Evolutionary conservation across 139 green algal species (phyloP), one percentile per base, ranked within the genome.

Genomic region (Closterium sp.): DNA sequence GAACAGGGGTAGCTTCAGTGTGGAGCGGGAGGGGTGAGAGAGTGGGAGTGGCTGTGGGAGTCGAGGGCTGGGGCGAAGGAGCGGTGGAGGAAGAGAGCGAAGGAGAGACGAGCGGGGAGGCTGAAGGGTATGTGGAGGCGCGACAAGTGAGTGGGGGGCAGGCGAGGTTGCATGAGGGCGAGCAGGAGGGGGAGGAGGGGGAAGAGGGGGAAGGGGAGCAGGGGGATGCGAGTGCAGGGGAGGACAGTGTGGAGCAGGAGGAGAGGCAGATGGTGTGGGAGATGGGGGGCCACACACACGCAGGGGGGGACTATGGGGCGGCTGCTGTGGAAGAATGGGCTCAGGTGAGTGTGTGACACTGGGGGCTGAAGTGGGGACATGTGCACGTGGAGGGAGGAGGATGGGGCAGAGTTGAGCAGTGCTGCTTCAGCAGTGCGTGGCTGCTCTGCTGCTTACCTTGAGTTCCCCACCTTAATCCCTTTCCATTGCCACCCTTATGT

Each of bases 241-340:
- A 87, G 84, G 84, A 87, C 84, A 87, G 84, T 38, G 86, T 42
- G 86, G 86, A 89, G 86, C n/a, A 89, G 86, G 29, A 89, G 86
- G 86, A 89, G 29, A 21, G 31, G 86, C 27, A 89, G 86, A 42
- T 42, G 86, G 86, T 42, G 29, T 10, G 30, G 9, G 86, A 89
- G 24, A 87, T 30, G 27, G 84, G 84, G 9, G 28, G 84, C 13
- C 84, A 89, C 27, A 30, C 19, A 45, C n/a, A 50, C 19, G 4
- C 28, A 42, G 86, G 30, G 9, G 86, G 24, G 29, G 86, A 89
- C 86, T 89, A 50, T 42, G 86, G 86, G n/a, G 30, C 30, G 22
- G 86, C 28, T n/a, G 30, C 29, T n/a, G 86, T 89, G n/a, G n/a
- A 42, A 19, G 29, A 38, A 31, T 89, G 86, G 86, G 86, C 86